phyloP scores from a whole-genome alignment of 768 basidiomycete species.

The Russula ochroleuca region DNA sequence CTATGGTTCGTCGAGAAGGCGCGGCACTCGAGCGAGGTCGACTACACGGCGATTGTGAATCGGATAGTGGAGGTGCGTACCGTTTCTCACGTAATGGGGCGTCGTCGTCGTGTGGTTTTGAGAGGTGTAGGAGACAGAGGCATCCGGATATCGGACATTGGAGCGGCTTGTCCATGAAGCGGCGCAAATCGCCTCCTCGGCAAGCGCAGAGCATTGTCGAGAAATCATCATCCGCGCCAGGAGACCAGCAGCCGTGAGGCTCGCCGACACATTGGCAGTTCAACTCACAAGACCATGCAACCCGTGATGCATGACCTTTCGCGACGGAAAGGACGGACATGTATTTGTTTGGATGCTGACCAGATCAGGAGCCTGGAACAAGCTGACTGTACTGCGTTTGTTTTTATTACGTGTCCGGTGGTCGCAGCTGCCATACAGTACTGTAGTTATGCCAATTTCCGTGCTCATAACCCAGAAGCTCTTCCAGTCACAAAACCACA shows the following conservation, averaged over 20 bases:
- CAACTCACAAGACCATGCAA: conserved; percentile 19
- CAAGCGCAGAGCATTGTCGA: conserved; percentile 10
- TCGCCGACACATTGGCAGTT: conserved; percentile 9
- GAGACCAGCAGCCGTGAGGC: conserved; percentile 9
- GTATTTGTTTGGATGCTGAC: not conserved
- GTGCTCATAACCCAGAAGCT: not conserved
- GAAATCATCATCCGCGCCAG: conserved; percentile 17
- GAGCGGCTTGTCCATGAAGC: conserved; percentile 21
- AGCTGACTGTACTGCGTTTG: not conserved
- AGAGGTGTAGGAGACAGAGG: conserved; percentile 13
- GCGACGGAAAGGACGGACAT: not conserved
- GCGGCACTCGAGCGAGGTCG: conserved; percentile 14
- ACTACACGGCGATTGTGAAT: conserved; percentile 15
- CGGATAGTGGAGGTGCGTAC: conserved; percentile 19
- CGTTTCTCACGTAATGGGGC: not conserved
- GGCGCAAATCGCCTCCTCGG: conserved; percentile 14
- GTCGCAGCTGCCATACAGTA: too few relatives aligned
- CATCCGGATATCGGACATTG: conserved; percentile 10
- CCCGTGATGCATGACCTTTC: not conserved
- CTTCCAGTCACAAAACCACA: not conserved
- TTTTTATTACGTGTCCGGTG: conserved; percentile 12
- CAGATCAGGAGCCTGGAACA: not conserved
- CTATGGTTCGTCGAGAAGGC: conserved; percentile 19
- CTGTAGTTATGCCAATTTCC: not conserved
- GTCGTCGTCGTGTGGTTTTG: not conserved